Conservation (phyloP, 495 filamentous ascomycete genomes). For the Pyrenopolyporus hunteri region DNA sequence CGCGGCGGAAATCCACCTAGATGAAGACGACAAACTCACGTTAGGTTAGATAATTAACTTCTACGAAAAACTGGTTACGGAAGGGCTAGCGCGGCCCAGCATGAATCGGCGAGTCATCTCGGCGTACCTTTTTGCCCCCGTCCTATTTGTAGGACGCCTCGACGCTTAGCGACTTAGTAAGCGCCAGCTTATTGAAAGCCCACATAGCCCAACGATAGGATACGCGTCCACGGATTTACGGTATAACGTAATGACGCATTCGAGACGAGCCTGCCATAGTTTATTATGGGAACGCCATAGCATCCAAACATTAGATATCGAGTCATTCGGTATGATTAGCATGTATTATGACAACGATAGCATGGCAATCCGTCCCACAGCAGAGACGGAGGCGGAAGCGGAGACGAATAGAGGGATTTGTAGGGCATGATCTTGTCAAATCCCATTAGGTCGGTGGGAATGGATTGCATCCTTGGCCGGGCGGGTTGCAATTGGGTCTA, state of each 20-base stretch:
- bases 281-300: constrained; percentile 9
- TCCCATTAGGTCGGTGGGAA: background rate
- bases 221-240: constrained; percentile 1
- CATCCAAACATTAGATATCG: constrained; percentile 9
- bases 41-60: constrained; percentile 17
- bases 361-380: background rate
- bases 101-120: background rate
- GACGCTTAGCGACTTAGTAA: background rate
- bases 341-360: constrained; percentile 11
- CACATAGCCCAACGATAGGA: background rate
- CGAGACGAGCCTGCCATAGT: constrained; percentile 4
- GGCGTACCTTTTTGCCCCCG: background rate
- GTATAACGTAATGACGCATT: background rate
- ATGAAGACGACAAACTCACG: constrained; percentile 43
- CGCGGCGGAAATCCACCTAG: constrained; percentile 55
- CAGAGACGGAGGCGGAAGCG: background rate
- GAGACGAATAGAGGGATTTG: background rate
- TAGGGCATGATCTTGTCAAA: background rate
- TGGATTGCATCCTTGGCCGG: constrained; percentile 6
- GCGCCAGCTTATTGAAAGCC: background rate
- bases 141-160: background rate
- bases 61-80: background rate
- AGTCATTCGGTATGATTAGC: constrained; percentile 2
- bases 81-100: background rate
- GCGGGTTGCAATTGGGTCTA: constrained; percentile 1